phyloP scores from a whole-genome alignment of 2,329 filamentous ascomycete genomes.

The Fusarium sarcochroum region DNA sequence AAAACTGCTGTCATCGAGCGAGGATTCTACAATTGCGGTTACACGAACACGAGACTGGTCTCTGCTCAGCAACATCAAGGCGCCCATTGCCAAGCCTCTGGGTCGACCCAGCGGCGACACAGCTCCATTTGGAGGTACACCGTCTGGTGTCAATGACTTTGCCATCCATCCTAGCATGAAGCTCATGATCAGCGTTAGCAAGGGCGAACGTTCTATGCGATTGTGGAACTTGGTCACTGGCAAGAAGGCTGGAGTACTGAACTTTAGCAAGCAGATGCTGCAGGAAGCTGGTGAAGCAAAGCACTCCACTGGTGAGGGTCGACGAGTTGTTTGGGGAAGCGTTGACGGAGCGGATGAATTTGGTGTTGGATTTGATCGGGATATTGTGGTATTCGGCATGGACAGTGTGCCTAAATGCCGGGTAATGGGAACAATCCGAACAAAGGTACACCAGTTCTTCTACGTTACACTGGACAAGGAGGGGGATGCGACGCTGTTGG shows the following conservation, averaged over 20 bases:
- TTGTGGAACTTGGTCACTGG: slow-evolving; percentile 98
- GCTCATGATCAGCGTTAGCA: slow-evolving; percentile 92
- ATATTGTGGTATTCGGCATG: slow-evolving; percentile 87
- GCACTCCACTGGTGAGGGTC: slow-evolving; percentile 84
- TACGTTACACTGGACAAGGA: slow-evolving; percentile 73
- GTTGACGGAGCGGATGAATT: slow-evolving; percentile 83
- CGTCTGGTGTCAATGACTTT: slow-evolving; percentile 93
- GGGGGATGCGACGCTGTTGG: slow-evolving; percentile 67
- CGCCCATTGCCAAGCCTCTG: slow-evolving; percentile 83
- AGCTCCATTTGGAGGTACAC: slow-evolving; percentile 82
- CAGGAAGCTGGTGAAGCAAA: slow-evolving; percentile 81
- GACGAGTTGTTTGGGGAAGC: slow-evolving; percentile 83
- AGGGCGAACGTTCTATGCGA: slow-evolving; percentile 91
- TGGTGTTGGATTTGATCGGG: slow-evolving; percentile 89
- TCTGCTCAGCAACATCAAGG: slow-evolving; percentile 88
- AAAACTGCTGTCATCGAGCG: slow-evolving; percentile 88
- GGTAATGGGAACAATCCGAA: slow-evolving; percentile 75
- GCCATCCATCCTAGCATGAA: slow-evolving; percentile 97
- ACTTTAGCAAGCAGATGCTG: slow-evolving; percentile 82
- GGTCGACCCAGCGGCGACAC: slow-evolving; percentile 93
- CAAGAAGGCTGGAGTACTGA: slow-evolving; percentile 93
- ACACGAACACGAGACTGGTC: slow-evolving; percentile 92
- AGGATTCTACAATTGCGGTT: slow-evolving; percentile 93
- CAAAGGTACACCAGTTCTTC: slow-evolving; percentile 86
- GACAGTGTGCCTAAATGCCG: slow-evolving; percentile 86